Evolutionary conservation across 345 rosid species (phyloP).

Genomic region (Populus ilicifolia): DNA sequence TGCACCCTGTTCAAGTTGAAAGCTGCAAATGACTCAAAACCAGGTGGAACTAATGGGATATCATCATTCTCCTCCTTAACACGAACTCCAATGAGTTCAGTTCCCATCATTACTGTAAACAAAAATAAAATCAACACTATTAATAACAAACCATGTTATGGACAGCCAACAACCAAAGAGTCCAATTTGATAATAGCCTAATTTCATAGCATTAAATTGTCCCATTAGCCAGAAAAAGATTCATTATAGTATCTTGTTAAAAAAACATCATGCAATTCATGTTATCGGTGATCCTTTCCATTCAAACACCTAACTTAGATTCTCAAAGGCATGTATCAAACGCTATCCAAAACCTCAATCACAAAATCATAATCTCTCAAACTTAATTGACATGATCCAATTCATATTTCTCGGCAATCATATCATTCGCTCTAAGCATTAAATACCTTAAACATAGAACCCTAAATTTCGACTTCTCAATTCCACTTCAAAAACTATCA

Average conservation of each 20-base stretch:
- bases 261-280: neutral
- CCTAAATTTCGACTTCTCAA: neutral
- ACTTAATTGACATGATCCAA: neutral
- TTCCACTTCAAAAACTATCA: neutral
- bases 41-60: conserved; percentile 85
- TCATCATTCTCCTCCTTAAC: conserved; percentile 85
- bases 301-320: neutral
- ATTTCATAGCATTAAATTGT: neutral
- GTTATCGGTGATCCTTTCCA: neutral
- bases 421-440: neutral
- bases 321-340: neutral
- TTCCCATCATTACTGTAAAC: conserved; percentile 60
- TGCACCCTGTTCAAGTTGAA: conserved; percentile 52
- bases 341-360: neutral
- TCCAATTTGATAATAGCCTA: neutral
- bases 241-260: neutral
- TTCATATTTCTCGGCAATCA: neutral
- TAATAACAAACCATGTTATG: neutral
- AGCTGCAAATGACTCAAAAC: conserved; percentile 84
- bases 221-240: neutral
- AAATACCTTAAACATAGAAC: neutral
- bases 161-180: neutral
- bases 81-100: conserved; percentile 77
- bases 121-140: neutral
- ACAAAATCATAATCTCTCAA: neutral